Base-by-base conservation (phyloP, 768 basidiomycete species). In the Leccinum disarticulatum region DNA sequence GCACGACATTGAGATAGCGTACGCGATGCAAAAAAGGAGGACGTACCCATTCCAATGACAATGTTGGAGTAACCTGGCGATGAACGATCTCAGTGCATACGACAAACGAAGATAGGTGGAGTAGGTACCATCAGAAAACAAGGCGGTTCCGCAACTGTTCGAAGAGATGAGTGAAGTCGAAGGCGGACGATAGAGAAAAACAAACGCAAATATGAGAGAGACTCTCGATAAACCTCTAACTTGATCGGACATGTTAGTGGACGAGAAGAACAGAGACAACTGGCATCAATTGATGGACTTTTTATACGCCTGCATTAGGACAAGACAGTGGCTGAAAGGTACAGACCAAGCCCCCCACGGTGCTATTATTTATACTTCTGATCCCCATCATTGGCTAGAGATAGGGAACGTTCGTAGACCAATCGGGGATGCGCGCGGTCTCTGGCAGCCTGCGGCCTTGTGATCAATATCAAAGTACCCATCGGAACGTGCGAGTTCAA, bases 181-280 rank as follows among this genome's bases (percentile, higher is more conserved):
- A 22, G 19, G 55, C 1, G 2, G 30, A 22, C 3, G 10, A 17
- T 46, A 13, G 50, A 38, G 7, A 25, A 80, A 79, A 31, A 61
- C 87, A 52, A 64, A 91, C 91, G 91, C 91, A 70, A 93, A 93
- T 69, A 93, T 90, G 70, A 93, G 85, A 54, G 90, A 90, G 61
- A 93, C 85, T 62, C 85, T 82, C 64, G 73, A 75, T 14, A 83
- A 70, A 22, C 67, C 65, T 17, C 56, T 48, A 17, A 9, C 52
- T 25, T 25, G 28, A 22, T 66, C 58, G n/a, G 68, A 22, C 69
- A 71, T 69, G 50, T 17, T 64, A 58, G 47, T 25, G 31, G 56
- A 38, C 19, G 56, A 41, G 41, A 57, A 25, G 36, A 41, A 61
- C 43, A 30, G 53, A 19, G 38, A 28, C 28, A 38, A 38, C 54